Base-by-base conservation (phyloP, 331 rosid species). In the Arachis monticola region DNA sequence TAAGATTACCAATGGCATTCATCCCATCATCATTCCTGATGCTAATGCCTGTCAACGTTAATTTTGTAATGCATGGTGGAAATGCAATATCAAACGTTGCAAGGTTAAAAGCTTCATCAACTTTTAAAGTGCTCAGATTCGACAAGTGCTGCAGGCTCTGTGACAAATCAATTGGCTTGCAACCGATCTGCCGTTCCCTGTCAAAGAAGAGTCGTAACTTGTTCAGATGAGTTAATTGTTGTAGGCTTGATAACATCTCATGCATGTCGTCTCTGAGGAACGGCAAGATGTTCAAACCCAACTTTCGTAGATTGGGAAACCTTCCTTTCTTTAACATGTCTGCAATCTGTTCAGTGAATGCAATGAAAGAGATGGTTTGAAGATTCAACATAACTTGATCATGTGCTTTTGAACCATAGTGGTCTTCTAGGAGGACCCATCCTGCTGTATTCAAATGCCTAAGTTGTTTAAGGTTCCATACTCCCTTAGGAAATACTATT, bases 391-490 rank as follows among this genome's bases (percentile, higher is more conserved):
- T n/a, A 63, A 31, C 5, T 74, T 35, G 2, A 38, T 0, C 0
- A 5, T 42, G 31, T 44, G 53, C 3, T 1, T 48, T 10, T 0
- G 64, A 38, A 0, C 12, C n/a, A 22, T 6, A 9, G 2, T 3
- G 6, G 6, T 8, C 67, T 0, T 17, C 11, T 9, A 59, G 64
- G n/a, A 6, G 0, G 38, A 41, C 7, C 9, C 58, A 32, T 6
- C 58, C 47, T 6, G 13, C 3, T 0, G 27, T 8, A 1, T 50
- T 14, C 3, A 62, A 41, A 17, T 74, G 59, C 70, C 32, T 17
- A 5, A 74, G 31, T 14, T 6, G 30, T 14, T 3, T 55, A 2
- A 74, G 44, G n/a, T 74, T 63, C 70, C 71, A 74, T 1, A 74
- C 2, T 2, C 5, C 9, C 0, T 0, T 4, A 1, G 71, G 46